phyloP scores from a whole-genome alignment of 768 basidiomycete species.

The Calvatia gigantea region DNA sequence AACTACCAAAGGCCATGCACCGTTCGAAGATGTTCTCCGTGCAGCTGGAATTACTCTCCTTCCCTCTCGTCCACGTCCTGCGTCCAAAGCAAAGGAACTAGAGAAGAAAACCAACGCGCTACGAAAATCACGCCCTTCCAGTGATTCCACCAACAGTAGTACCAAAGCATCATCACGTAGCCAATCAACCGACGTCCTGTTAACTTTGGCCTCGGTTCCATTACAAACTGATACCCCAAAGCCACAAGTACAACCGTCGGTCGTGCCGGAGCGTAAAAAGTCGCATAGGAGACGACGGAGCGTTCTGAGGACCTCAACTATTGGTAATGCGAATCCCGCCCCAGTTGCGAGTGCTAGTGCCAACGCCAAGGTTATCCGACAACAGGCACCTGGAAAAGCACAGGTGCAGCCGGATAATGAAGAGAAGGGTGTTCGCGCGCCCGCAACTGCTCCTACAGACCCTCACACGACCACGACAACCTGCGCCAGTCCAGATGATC shows the following conservation, averaged over 20 bases:
- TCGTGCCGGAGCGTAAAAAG: not conserved
- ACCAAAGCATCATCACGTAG: not conserved
- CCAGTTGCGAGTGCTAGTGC: not conserved
- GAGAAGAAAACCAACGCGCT: not conserved
- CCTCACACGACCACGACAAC: not conserved
- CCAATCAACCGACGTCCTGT: not conserved
- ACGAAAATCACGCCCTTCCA: not conserved
- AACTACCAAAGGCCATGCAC: slow-evolving; percentile 66
- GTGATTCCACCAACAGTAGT: not conserved
- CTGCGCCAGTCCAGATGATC: not conserved
- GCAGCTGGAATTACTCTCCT: slow-evolving; percentile 41
- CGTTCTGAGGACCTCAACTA: not conserved
- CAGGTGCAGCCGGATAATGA: not conserved
- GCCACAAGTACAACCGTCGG: not conserved
- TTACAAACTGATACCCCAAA: not conserved
- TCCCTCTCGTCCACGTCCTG: not conserved
- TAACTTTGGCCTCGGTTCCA: not conserved
- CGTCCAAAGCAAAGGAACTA: not conserved
- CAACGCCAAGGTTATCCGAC: not conserved
- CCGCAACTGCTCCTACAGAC: not conserved
- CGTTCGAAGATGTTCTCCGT: slow-evolving; percentile 64
- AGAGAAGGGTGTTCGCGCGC: not conserved
- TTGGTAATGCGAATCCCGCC: not conserved
- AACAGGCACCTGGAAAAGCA: not conserved
- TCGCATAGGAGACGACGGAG: slow-evolving; percentile 2